phyloP scores from a whole-genome alignment of 805 yeast species.

The Metschnikowia noctiluminum region DNA sequence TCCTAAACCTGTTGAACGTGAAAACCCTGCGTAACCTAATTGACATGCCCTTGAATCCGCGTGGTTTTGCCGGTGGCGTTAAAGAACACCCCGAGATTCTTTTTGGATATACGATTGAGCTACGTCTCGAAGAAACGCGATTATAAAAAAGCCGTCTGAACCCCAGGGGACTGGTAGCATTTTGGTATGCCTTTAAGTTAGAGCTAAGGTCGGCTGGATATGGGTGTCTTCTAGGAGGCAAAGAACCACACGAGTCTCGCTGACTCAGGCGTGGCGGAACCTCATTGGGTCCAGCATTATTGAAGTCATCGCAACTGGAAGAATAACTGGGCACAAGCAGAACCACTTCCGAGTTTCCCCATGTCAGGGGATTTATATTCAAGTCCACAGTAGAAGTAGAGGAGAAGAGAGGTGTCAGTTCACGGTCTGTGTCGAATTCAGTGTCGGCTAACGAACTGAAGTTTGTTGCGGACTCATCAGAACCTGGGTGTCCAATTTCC shows the following conservation, averaged over 20 bases:
- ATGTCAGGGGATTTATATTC: background rate
- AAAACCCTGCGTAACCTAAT: slow-evolving; percentile 4
- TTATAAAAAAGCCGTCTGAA: background rate
- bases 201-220: slow-evolving; percentile 3
- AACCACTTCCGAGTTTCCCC: background rate
- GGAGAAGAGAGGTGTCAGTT: slow-evolving; percentile 5
- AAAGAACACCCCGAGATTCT: background rate
- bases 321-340: background rate
- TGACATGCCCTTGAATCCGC: slow-evolving; percentile 7
- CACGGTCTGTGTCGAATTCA: slow-evolving; percentile 3
- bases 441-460: background rate
- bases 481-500: background rate
- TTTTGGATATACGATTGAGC: background rate
- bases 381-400: slow-evolving; percentile 5
- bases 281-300: background rate
- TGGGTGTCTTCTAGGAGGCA: slow-evolving; percentile 8
- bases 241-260: background rate
- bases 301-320: background rate
- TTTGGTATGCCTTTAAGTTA: background rate
- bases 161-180: slow-evolving; percentile 1
- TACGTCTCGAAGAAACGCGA: background rate
- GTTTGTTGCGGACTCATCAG: background rate
- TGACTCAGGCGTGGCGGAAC: slow-evolving; percentile 2
- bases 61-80: background rate
- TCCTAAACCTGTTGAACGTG: background rate